Evolutionary conservation across 352 stramenopile genomes (phyloP), one percentile per base, ranked within the genome.

Genomic region (Pythium apleroticum): DNA sequence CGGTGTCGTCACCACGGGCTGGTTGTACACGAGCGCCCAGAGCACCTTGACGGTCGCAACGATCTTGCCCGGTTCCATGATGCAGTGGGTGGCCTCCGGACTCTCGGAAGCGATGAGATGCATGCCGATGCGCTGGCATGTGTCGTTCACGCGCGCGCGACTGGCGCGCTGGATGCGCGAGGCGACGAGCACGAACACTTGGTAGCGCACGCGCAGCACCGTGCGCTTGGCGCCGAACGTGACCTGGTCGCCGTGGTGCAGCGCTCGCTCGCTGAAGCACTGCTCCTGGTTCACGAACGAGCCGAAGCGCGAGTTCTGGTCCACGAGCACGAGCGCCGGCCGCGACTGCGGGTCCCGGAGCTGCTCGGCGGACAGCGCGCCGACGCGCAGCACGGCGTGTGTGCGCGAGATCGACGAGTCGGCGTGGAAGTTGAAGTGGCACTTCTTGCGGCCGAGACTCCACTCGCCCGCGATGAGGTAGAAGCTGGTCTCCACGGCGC

Each of bases 241-340:
- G 65, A 96, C 76, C 52, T 81, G 65, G 63, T 96, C 88, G 27
- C 86, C 86, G 56, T 91, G 78, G 12, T 75, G 72, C 56, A 90
- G 72, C 43, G 67, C 71, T 8, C 74, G 72, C 59, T 84, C 68
- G 14, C 52, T 64, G 52, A 86, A 75, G 57, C 69, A 79, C 49
- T 92, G 81, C 48, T 92, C 73, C 35, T 89, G 74, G 65, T 96
- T 96, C 48, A 96, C 83, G 60, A 93, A 96, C 22, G 88, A 93
- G 41, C 88, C 88, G 65, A 96, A 96, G 65, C 88, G 88, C 56
- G 88, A 96, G 48, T 87, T 79, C 66, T 82, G 76, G 72, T 96
- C 88, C 64, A 85, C 76, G 39, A 96, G 75, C 59, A 84, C 78
- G 63, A 96, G 81, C 52, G 77, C 63, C 31, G 84, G 88, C 8